Percentiles rank a stretch among this genome's conserved stretches.
These are phyloP conservation scores for Paecilomyces dactylethromorphus DNA, from an alignment of 2,329 filamentous ascomycete species.

Conservation along the genomic window DNA sequence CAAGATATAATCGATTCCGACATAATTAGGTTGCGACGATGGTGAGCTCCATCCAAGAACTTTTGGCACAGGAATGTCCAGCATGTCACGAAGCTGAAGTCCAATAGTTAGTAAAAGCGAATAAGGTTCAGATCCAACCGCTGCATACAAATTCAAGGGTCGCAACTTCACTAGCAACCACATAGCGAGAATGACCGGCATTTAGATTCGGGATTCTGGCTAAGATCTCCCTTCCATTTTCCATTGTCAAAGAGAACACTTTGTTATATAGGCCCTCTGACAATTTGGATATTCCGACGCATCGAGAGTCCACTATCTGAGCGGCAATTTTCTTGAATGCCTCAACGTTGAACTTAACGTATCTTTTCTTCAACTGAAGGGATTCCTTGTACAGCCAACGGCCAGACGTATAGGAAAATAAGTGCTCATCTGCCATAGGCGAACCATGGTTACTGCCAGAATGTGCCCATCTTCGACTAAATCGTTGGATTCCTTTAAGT, in stretches of 20 bases:
- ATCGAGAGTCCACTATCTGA: slow-evolving; percentile 2
- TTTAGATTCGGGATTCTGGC: slow-evolving; percentile 13
- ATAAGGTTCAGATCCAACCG: not conserved
- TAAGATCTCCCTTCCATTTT: slow-evolving; percentile 8
- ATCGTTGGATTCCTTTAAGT: no score
- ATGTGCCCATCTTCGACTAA: no score
- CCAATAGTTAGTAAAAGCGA: not conserved
- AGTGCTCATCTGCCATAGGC: not conserved
- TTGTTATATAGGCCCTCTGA: slow-evolving; percentile 16
- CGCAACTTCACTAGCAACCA: slow-evolving; percentile 16
- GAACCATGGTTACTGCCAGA: no score
- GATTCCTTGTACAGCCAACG: slow-evolving; percentile 30
- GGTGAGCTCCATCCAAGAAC: slow-evolving; percentile 11
- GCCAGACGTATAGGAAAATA: slow-evolving; percentile 21
- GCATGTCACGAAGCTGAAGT: slow-evolving; percentile 9
- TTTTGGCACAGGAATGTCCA: slow-evolving; percentile 13
- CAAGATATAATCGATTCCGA: slow-evolving; percentile 16
- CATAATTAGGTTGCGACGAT: slow-evolving; percentile 7
- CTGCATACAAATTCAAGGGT: slow-evolving; percentile 15
- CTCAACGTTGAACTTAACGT: slow-evolving; percentile 25
- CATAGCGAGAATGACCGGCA: slow-evolving; percentile 7
- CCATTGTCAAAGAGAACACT: slow-evolving; percentile 20
- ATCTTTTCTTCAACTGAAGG: slow-evolving; percentile 19
- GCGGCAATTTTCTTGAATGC: slow-evolving; percentile 22
- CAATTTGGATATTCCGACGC: slow-evolving; percentile 21